Conservation (phyloP, 179 eudicot species). For the Patellifolia procumbens region DNA sequence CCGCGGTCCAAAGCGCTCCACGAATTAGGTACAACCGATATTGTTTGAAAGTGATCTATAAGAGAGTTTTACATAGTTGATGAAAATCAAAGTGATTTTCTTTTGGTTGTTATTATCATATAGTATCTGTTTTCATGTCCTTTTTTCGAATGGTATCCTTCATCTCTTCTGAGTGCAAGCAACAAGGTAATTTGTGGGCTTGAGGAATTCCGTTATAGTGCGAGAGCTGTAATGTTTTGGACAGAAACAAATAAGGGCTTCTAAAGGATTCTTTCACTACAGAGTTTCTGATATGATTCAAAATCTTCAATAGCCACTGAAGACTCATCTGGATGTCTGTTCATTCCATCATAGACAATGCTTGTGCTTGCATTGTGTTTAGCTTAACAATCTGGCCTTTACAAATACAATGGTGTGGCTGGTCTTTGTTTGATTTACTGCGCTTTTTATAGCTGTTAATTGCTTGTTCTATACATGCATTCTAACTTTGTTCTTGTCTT, state of each 20-base stretch:
- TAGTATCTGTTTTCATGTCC: too few species aligned
- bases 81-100: too few species aligned
- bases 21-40: too few species aligned
- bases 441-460: neutral
- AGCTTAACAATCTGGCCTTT: neutral
- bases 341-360: neutral
- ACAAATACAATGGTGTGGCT: neutral
- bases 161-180: neutral
- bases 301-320: neutral
- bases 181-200: too few species aligned
- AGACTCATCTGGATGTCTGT: neutral
- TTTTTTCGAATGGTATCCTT: too few species aligned
- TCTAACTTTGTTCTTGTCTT: neutral
- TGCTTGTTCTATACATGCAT: neutral
- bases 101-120: too few species aligned
- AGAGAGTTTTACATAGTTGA: too few species aligned
- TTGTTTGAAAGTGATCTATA: too few species aligned
- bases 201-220: too few species aligned
- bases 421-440: neutral
- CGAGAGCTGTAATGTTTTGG: neutral
- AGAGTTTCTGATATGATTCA: neutral
- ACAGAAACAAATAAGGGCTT: neutral
- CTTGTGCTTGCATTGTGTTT: neutral
- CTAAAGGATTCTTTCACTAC: neutral
- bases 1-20: too few species aligned